Conservation (phyloP, 495 filamentous ascomycete species). For the Podospora anserina region DNA sequence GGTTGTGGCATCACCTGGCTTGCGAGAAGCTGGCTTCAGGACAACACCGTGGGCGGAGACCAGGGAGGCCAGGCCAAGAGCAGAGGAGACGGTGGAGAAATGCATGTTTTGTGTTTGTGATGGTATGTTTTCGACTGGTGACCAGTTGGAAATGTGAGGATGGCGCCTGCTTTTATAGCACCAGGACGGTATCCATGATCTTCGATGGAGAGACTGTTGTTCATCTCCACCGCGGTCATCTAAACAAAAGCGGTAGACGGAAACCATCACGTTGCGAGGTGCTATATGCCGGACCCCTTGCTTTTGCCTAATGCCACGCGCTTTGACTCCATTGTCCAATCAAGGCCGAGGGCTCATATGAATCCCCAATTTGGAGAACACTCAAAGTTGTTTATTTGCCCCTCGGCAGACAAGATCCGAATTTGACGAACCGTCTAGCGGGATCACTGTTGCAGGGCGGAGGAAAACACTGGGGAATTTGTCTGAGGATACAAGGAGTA, state of each 20-base stretch:
- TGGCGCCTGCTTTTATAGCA: not conserved
- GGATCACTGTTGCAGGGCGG: not conserved
- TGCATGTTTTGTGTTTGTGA: conserved; percentile 14
- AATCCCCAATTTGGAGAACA: not conserved
- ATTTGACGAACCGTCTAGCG: not conserved
- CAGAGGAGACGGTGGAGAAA: conserved; percentile 18
- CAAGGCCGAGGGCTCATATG: not conserved
- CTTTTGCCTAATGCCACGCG: not conserved
- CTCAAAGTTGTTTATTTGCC: not conserved
- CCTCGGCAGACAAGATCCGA: not conserved
- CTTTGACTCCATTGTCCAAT: not conserved
- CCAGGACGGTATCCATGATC: not conserved
- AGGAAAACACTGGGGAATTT: not conserved
- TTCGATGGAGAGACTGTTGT: not conserved
- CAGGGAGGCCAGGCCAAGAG: conserved; percentile 51
- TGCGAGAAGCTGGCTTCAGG: conserved; percentile 54
- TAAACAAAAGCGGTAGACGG: not conserved
- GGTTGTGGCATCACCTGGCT: conserved; percentile 57
- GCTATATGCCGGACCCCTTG: not conserved
- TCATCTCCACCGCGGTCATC: not conserved
- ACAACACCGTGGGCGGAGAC: conserved; percentile 63
- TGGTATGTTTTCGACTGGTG: too few relatives aligned
- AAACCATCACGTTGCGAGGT: not conserved
- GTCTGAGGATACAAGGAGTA: not conserved
- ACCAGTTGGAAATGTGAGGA: not conserved